Evolutionary conservation across 208 protist species (phyloP).

Genomic region (Leishmania tarentolae): DNA sequence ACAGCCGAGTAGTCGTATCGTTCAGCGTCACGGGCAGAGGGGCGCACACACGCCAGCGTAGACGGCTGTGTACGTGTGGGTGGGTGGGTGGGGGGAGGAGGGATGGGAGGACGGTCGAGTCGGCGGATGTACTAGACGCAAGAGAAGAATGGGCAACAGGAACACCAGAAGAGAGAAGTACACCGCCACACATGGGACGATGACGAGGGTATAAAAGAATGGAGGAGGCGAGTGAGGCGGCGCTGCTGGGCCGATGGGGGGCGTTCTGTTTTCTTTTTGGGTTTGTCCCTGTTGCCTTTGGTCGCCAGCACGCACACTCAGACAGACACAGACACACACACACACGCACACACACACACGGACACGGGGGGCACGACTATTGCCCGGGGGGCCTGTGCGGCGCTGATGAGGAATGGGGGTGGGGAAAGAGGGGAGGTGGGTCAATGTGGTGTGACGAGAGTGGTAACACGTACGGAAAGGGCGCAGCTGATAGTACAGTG

Average conservation of each 20-base stretch:
- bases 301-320: neutral
- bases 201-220: neutral
- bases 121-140: neutral
- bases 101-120: neutral
- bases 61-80: neutral
- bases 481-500: neutral
- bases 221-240: neutral
- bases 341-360: too few relatives aligned
- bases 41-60: neutral
- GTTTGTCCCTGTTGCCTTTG: neutral
- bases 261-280: neutral
- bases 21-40: neutral
- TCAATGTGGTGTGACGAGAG: neutral
- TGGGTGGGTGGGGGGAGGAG: too few relatives aligned
- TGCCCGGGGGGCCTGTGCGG: neutral
- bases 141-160: neutral
- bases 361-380: neutral
- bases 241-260: neutral
- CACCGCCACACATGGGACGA: neutral
- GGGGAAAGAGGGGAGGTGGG: neutral
- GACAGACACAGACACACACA: neutral
- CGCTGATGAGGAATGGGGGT: neutral
- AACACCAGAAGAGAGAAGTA: neutral
- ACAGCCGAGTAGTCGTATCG: conserved; percentile 7
- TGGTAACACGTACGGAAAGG: neutral